Percentiles rank a stretch among this genome's conserved stretches.
Evolutionary conservation across 1,284 basidiomycete species (phyloP).

Genomic region (Puccinia triticina): DNA sequence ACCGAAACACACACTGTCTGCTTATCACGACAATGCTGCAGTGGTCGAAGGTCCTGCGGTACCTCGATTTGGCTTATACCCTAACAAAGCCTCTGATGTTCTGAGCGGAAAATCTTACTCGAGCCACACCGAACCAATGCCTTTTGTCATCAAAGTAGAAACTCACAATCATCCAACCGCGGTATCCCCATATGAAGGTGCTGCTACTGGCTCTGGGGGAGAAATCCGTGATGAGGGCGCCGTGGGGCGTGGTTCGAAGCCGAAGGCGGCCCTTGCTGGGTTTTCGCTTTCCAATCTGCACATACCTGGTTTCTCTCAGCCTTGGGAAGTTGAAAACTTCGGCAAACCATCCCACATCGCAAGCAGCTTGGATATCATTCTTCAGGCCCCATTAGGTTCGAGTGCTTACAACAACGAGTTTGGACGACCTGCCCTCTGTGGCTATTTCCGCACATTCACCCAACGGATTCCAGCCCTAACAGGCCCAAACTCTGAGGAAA

Average conservation of each 20-base stretch:
- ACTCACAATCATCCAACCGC: constrained; percentile 99
- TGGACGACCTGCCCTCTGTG: constrained; percentile 77
- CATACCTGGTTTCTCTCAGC: constrained; percentile 82
- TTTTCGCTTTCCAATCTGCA: constrained; percentile 94
- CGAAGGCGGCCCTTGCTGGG: constrained; percentile 91
- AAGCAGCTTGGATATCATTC: constrained; percentile 92
- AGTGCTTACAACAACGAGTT: constrained; percentile 99
- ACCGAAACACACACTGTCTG: constrained; percentile 74
- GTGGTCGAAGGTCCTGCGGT: constrained; percentile 78
- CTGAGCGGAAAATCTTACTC: constrained; percentile 52
- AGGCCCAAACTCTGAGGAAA: constrained; percentile 80
- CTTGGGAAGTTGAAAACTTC: constrained; percentile 83
- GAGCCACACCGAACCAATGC: constrained; percentile 72
- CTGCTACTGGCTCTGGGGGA: constrained; percentile 95
- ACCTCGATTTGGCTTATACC: constrained; percentile 69
- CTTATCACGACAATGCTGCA: constrained; percentile 97
- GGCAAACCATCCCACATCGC: constrained; percentile 90
- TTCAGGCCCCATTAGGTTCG: constrained; percentile 90
- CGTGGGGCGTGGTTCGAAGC: constrained; percentile 89
- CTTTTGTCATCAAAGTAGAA: constrained; percentile 95
- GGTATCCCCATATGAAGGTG: constrained; percentile 95
- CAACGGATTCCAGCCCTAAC: constrained; percentile 67
- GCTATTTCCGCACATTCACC: constrained; percentile 57
- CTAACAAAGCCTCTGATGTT: constrained; percentile 3
- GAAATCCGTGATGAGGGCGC: constrained; percentile 98